A percentile compares a stretch with the other conserved stretches of the same genome.
phyloP scores from a whole-genome alignment of 257 asterid species.

The Lycium ferocissimum region DNA sequence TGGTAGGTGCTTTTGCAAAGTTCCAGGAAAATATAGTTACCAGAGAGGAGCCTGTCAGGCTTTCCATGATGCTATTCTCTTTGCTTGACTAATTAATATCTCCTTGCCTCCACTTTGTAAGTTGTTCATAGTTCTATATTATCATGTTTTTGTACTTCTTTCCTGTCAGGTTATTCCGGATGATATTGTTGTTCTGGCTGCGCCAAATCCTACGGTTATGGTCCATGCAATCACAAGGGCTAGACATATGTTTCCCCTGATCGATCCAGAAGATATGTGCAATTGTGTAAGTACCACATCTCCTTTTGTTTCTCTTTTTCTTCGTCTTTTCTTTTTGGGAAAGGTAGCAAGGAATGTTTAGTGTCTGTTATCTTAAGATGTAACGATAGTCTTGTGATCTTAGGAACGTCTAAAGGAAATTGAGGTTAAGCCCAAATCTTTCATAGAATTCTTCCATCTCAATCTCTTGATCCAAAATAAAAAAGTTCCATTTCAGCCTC shows the following conservation, averaged over 20 bases:
- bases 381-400: not conserved
- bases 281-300: constrained; percentile 59
- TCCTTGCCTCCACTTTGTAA: not conserved
- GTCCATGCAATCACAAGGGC: constrained; percentile 78
- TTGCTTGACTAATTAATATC: constrained; percentile 35
- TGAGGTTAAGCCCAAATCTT: too few relatives aligned
- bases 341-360: not conserved
- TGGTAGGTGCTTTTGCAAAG: too few relatives aligned
- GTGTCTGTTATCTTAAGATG: not conserved
- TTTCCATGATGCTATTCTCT: constrained; percentile 34
- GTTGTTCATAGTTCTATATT: constrained; percentile 26
- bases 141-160: constrained; percentile 29
- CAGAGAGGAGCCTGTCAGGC: too few relatives aligned
- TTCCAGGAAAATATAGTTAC: too few relatives aligned
- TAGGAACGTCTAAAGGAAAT: not conserved
- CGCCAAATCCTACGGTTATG: constrained; percentile 43
- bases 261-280: constrained; percentile 89
- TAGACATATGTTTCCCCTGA: constrained; percentile 73
- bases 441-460: too few relatives aligned
- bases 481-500: too few relatives aligned
- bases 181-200: constrained; percentile 64
- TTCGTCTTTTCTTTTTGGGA: not conserved
- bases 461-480: too few relatives aligned
- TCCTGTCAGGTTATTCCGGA: constrained; percentile 80
- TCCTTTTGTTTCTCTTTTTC: not conserved